Evolutionary conservation across 768 basidiomycete genomes (phyloP), one percentile per base, ranked within the genome.

Genomic region (Cystofilobasidium macerans): DNA sequence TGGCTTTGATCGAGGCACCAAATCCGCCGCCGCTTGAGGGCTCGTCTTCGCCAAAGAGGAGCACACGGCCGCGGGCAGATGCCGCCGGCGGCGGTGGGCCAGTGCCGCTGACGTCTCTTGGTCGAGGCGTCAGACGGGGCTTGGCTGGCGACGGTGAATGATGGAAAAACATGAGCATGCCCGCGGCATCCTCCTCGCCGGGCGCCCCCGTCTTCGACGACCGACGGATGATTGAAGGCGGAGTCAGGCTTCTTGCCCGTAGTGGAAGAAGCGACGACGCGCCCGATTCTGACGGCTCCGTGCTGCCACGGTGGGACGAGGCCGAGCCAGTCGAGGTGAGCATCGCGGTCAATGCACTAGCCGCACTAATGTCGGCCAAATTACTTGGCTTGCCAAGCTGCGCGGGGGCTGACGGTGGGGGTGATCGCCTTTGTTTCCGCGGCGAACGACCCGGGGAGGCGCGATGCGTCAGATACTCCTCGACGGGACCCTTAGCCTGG

Each of bases 91-190:
- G 51, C 26, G 51, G 51, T 5, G 51, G 51, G 11, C 48, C 48
- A 6, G 3, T 62, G 30, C 35, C 38, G 14, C 28, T 43, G 16
- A 38, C 62, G 20, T 53, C 62, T 5, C 51, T 22, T n/a, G 48
- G 51, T 36, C 62, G 48, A 13, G 61, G 47, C 11, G 62, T 38
- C 13, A 12, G 11, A 7, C 48, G 47, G 12, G 47, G 22, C 53
- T 63, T 63, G 26, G 62, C 62, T 3, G 62, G 62, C 38, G 48
- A 54, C 1, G 62, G 62, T 40, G 62, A 63, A 28, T 63, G 62
- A 28, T 63, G 62, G 36, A 63, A 38, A 53, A 63, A 56, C 48
- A 63, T 63, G 33, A 63, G 40, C 51, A 63, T 63, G n/a, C 51
- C 62, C 8, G 62, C 62, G 16, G 62, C 62, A 30, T 54, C 51